Evolutionary conservation across 352 stramenopile species (phyloP).

Genomic region (Globisporangium canariense): DNA sequence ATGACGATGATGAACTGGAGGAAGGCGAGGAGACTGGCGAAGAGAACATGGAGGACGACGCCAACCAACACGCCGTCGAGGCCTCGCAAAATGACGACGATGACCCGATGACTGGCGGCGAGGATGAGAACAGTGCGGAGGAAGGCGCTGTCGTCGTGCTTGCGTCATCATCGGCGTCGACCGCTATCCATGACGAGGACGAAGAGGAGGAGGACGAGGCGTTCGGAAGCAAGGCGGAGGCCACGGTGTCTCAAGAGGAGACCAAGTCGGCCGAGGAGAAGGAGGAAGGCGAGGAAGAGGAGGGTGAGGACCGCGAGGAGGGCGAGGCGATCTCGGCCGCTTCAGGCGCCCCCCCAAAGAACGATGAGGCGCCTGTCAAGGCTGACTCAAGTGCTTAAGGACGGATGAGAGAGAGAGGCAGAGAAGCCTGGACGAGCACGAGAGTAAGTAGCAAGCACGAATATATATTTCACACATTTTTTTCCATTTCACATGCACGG

Average conservation of each 20-base stretch:
- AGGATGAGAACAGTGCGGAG: slow-evolving; percentile 13
- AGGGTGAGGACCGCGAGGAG: not conserved
- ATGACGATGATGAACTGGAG: slow-evolving; percentile 22
- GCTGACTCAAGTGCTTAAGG: not conserved
- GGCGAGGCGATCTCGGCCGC: not conserved
- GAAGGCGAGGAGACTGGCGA: slow-evolving; percentile 20
- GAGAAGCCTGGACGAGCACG: too few relatives aligned
- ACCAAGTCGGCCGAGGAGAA: slow-evolving; percentile 18
- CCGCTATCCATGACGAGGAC: slow-evolving; percentile 11
- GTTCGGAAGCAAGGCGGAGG: slow-evolving; percentile 13
- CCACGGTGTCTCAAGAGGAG: slow-evolving; percentile 6
- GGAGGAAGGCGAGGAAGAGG: slow-evolving; percentile 22
- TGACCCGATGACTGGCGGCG: slow-evolving; percentile 25
- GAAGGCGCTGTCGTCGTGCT: not conserved
- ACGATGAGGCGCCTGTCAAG: not conserved
- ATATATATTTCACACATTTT: slow-evolving; percentile 9
- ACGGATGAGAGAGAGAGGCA: not conserved
- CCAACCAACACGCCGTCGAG: not conserved
- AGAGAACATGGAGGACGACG: slow-evolving; percentile 14
- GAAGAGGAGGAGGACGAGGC: slow-evolving; percentile 23
- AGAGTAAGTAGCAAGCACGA: not conserved
- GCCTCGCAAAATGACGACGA: slow-evolving; percentile 20
- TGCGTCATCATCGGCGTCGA: not conserved
- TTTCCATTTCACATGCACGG: not conserved
- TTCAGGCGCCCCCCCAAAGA: slow-evolving; percentile 1